Percentiles rank a stretch among this genome's conserved stretches.
Conservation (phyloP, 208 protist species). For the Trypanosoma melophagium region DNA sequence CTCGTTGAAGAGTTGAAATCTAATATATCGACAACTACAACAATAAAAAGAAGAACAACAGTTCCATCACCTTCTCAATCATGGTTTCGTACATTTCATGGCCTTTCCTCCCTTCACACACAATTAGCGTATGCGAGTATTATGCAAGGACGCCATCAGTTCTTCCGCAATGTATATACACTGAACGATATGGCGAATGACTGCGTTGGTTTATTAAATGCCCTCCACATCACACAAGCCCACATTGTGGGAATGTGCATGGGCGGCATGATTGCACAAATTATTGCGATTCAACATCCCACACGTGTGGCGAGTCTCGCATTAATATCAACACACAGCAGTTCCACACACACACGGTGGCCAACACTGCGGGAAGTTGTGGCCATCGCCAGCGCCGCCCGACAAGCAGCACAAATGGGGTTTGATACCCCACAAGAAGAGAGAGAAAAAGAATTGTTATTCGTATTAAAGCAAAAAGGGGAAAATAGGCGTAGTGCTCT, state of each 20-base stretch:
- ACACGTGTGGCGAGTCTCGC: slow-evolving; percentile 47
- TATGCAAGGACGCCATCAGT: background rate
- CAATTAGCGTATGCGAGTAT: slow-evolving; percentile 12
- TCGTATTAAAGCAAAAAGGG: no score
- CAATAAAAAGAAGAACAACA: no score
- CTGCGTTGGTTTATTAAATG: slow-evolving; percentile 54
- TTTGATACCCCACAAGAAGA: slow-evolving; percentile 15
- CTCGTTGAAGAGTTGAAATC: no score
- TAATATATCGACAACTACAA: no score
- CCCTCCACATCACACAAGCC: slow-evolving; percentile 34
- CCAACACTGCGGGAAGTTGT: slow-evolving; percentile 48
- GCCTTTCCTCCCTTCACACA: background rate
- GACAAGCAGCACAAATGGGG: slow-evolving; percentile 32
- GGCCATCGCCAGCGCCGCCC: slow-evolving; percentile 33
- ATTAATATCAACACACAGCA: slow-evolving; percentile 51
- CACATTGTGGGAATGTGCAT: slow-evolving; percentile 74
- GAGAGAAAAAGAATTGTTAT: no score
- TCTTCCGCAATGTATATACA: slow-evolving; percentile 24
- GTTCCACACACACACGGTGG: slow-evolving; percentile 28
- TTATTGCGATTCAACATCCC: slow-evolving; percentile 51
- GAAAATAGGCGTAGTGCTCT: no score
- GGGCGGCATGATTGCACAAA: slow-evolving; percentile 74
- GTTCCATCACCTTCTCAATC: background rate
- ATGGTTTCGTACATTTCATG: background rate
- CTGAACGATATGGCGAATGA: slow-evolving; percentile 58